These are phyloP conservation scores for Argentina anserina DNA, from an alignment of 306 rosid species.

Conservation along the genomic window DNA sequence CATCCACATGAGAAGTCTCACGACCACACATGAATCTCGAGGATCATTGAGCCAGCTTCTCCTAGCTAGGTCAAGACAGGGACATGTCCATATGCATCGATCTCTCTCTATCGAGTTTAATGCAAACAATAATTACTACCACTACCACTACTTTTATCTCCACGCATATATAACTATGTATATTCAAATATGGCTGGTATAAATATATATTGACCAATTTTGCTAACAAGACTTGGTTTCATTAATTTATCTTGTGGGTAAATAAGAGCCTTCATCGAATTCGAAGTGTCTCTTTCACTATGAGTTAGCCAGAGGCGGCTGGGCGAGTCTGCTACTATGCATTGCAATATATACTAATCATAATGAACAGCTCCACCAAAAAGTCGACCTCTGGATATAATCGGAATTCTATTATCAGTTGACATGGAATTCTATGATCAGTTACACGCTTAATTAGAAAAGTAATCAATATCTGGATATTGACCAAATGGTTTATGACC, in stretches of 20 bases:
- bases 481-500: not conserved
- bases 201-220: not conserved
- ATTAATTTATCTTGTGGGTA: not conserved
- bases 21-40: not conserved
- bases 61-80: not conserved
- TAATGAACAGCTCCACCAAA: not conserved
- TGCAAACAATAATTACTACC: not conserved
- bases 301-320: not conserved
- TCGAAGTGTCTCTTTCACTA: not conserved
- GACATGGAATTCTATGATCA: not conserved
- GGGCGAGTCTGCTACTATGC: not conserved
- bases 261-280: not conserved
- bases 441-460: not conserved
- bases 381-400: not conserved
- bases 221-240: not conserved
- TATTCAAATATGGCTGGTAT: not conserved
- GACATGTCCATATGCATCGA: not conserved
- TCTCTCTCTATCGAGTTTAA: not conserved
- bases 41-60: not conserved
- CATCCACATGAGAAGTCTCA: not conserved
- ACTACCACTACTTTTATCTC: too few relatives aligned
- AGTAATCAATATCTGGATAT: not conserved
- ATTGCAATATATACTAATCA: not conserved
- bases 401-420: not conserved
- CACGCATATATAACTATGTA: not conserved